Base-by-base conservation (phyloP, 768 basidiomycete species). In the Gymnopilus junonius region DNA sequence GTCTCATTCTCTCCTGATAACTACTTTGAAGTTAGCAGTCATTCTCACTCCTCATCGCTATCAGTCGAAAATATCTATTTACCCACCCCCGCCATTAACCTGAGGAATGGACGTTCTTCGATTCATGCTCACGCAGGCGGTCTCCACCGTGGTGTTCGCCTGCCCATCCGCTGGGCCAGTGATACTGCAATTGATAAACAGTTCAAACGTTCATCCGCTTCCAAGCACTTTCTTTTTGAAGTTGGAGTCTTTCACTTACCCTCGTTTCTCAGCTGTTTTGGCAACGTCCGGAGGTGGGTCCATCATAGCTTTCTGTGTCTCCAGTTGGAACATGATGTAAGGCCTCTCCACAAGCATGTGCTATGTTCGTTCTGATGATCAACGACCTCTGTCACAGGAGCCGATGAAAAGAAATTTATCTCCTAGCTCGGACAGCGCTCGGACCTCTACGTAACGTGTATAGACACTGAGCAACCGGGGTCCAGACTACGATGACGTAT, bases 311-410 rank as follows among this genome's bases (percentile, higher is more conserved):
- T 23, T 51, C 29, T n/a, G 40, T n/a, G 40, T 42, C 45, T 51
- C 48, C 48, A 32, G 27, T 51, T 29, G 48, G 27, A 15, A 29
- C 2, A 17, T 17, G 48, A 29, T 51, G 29, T 51, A 27, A 55
- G 25, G 21, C 17, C 39, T 55, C 54, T 55, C 54, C 54, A 55
- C 54, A 55, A 37, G 35, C 54, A 55, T 55, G 54, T 55, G 54
- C 29, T 20, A 14, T 40, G 35, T 27, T 55, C 48, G 20, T 20
- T 51, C 48, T 51, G 48, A 51, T 51, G 48, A 51, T 51, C 48
- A 51, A 51, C 48, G 48, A 51, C 32, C 32, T 29, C n/a, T 51
- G 48, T 51, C 29, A 51, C 48, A 51, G 48, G 45, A 48, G 45
- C 45, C 23, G 45, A 48, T 48, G 45, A 25, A 48, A 21, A 25